These are phyloP conservation scores for Haplosporangium gracile DNA, from an alignment of 192 early-diverging fungal species.

Conservation along the genomic window DNA sequence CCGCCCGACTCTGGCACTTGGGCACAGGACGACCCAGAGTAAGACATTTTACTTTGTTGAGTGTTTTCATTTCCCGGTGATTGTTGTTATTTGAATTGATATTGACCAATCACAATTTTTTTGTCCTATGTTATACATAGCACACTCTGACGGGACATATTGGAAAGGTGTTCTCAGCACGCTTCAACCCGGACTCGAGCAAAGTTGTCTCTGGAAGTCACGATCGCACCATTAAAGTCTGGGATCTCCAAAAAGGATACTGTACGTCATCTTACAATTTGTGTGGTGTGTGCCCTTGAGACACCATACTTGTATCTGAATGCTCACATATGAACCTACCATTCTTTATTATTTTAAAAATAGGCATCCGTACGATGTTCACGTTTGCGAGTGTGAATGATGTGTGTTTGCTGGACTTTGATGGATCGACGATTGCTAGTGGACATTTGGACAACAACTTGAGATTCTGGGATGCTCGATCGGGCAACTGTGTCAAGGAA, in stretches of 20 bases:
- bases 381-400: constrained; percentile 97
- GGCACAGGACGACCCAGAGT: constrained; percentile 80
- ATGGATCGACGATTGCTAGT: constrained; percentile 82
- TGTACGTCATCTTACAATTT: constrained; percentile 64
- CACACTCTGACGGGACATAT: constrained; percentile 96
- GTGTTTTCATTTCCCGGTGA: not conserved
- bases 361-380: constrained; percentile 89
- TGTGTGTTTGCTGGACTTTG: constrained; percentile 77
- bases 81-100: not conserved
- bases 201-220: constrained; percentile 94
- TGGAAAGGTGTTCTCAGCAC: constrained; percentile 90
- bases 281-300: no score
- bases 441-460: constrained; percentile 96
- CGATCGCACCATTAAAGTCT: constrained; percentile 95
- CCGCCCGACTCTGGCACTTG: constrained; percentile 89
- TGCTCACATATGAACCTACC: not conserved
- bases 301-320: no score
- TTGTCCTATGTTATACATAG: constrained; percentile 47
- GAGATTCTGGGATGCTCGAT: constrained; percentile 90
- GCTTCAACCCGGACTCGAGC: constrained; percentile 83
- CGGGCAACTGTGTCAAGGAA: constrained; percentile 86
- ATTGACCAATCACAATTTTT: not conserved
- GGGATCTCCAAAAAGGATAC: constrained; percentile 92
- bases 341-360: not conserved
- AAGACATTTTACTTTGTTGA: not conserved